A percentile compares a stretch with the other conserved stretches of the same genome.
These are phyloP conservation scores for Diplosphaera chodatii DNA, from an alignment of 139 green algal species.

Conservation along the genomic window DNA sequence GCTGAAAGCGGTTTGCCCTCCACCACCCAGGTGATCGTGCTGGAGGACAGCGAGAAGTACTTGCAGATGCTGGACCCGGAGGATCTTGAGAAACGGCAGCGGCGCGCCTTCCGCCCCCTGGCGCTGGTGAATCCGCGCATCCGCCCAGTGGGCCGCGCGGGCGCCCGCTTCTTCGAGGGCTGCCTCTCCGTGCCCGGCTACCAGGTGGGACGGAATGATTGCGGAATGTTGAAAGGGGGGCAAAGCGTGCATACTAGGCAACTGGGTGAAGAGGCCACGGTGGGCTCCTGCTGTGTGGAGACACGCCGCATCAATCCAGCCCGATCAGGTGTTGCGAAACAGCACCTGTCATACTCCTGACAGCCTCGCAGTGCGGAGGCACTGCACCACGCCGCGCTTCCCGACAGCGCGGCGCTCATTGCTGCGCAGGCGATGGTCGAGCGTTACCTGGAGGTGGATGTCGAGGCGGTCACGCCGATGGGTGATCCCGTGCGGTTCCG, in stretches of 20 bases:
- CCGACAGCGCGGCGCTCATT: no score
- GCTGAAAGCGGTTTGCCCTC: no score
- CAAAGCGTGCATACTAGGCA: no score
- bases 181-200: constrained; percentile 25
- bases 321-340: no score
- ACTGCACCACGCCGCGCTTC: no score
- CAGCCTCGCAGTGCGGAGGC: no score
- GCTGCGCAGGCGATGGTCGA: constrained; percentile 21
- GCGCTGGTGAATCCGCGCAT: constrained; percentile 19
- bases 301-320: no score
- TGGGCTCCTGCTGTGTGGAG: no score
- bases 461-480: constrained; percentile 9
- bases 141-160: not conserved
- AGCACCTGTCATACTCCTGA: no score
- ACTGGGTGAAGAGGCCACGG: no score
- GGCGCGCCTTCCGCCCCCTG: constrained; percentile 9
- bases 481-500: constrained; percentile 1
- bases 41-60: constrained; percentile 23
- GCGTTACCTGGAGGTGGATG: constrained; percentile 8
- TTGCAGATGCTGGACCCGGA: not conserved
- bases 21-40: constrained; percentile 30
- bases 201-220: no score
- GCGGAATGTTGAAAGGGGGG: no score
- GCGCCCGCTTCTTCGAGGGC: constrained; percentile 24
- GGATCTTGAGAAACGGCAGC: constrained; percentile 1